Evolutionary conservation across 352 stramenopile genomes (phyloP).

Genomic region (Halophytophthora batemanensis): DNA sequence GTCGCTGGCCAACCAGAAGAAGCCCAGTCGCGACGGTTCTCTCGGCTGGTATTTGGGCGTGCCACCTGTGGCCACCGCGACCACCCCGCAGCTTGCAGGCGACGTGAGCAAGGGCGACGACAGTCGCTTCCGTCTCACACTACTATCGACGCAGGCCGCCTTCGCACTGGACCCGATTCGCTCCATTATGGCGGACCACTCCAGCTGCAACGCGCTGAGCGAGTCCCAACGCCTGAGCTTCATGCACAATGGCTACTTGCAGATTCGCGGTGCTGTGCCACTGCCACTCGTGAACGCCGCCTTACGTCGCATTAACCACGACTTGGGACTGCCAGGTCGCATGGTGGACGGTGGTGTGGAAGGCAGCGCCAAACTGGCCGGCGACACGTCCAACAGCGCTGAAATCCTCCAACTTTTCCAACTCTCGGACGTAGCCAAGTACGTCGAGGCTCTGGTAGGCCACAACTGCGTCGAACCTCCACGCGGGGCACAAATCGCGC

Average conservation of each 20-base stretch:
- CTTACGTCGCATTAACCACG: slow-evolving; percentile 70
- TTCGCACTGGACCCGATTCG: slow-evolving; percentile 43
- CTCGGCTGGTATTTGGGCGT: slow-evolving; percentile 63
- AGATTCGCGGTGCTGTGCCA: slow-evolving; percentile 59
- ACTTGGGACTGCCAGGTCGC: slow-evolving; percentile 58
- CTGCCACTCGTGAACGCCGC: slow-evolving; percentile 51
- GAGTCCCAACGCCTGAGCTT: slow-evolving; percentile 64
- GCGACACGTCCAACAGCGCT: slow-evolving; percentile 68
- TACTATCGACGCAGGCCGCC: slow-evolving; percentile 45
- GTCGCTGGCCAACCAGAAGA: slow-evolving; percentile 67
- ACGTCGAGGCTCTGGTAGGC: slow-evolving; percentile 65
- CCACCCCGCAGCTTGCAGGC: slow-evolving; percentile 37
- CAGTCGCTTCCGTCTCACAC: slow-evolving; percentile 45
- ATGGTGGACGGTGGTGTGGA: slow-evolving; percentile 79
- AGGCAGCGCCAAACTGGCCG: slow-evolving; percentile 60
- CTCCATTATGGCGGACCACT: slow-evolving; percentile 20
- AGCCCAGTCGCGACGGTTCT: slow-evolving; percentile 35
- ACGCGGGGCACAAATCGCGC: slow-evolving; percentile 60
- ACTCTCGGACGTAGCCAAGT: slow-evolving; percentile 43
- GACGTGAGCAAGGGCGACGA: slow-evolving; percentile 36
- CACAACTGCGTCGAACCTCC: slow-evolving; percentile 38
- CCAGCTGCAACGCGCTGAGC: slow-evolving; percentile 32
- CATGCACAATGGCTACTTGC: slow-evolving; percentile 70
- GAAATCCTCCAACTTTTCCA: slow-evolving; percentile 61
- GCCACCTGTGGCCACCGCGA: slow-evolving; percentile 1